Percentiles rank a stretch among this genome's conserved stretches.
Evolutionary conservation across 2,329 filamentous ascomycete species (phyloP).

Genomic region (Neonectria ditissima): DNA sequence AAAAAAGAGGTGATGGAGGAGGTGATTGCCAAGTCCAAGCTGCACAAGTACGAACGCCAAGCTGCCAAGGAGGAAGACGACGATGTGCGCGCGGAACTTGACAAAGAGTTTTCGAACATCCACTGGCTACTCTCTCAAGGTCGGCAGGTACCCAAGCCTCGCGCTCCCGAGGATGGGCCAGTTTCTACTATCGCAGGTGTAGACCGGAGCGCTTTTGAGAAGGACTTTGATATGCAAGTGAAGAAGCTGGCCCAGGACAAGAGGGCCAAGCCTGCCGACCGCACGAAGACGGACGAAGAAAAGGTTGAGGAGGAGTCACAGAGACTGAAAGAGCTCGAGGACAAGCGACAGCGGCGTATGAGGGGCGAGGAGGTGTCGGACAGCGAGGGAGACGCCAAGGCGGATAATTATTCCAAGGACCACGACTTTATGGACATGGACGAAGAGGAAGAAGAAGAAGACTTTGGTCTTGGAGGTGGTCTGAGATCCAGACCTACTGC

Average conservation of each 20-base stretch:
- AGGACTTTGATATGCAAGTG: conserved; percentile 87
- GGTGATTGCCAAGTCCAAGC: conserved; percentile 95
- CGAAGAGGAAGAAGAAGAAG: conserved; percentile 62
- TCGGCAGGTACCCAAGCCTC: conserved; percentile 54
- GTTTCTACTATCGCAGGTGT: conserved; percentile 59
- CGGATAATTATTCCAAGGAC: conserved; percentile 52
- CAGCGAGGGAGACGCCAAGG: conserved; percentile 68
- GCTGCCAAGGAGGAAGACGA: conserved; percentile 93
- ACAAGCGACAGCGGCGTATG: conserved; percentile 87
- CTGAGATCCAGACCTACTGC: conserved; percentile 68
- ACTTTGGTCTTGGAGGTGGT: conserved; percentile 70
- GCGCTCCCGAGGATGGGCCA: conserved; percentile 38
- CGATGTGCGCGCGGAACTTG: conserved; percentile 84
- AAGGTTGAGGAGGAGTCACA: conserved; percentile 81
- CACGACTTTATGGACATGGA: conserved; percentile 53
- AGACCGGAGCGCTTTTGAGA: conserved; percentile 78
- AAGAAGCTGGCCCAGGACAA: conserved; percentile 87
- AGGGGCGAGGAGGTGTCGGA: conserved; percentile 79
- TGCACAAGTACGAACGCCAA: conserved; percentile 94
- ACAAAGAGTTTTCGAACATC: conserved; percentile 84
- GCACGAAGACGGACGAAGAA: conserved; percentile 93
- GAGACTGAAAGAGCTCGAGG: conserved; percentile 83
- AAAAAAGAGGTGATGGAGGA: conserved; percentile 99
- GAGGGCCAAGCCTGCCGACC: conserved; percentile 84
- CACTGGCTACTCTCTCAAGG: conserved; percentile 74